phyloP scores from a whole-genome alignment of 257 asterid species.

The Penstemon barbatus region DNA sequence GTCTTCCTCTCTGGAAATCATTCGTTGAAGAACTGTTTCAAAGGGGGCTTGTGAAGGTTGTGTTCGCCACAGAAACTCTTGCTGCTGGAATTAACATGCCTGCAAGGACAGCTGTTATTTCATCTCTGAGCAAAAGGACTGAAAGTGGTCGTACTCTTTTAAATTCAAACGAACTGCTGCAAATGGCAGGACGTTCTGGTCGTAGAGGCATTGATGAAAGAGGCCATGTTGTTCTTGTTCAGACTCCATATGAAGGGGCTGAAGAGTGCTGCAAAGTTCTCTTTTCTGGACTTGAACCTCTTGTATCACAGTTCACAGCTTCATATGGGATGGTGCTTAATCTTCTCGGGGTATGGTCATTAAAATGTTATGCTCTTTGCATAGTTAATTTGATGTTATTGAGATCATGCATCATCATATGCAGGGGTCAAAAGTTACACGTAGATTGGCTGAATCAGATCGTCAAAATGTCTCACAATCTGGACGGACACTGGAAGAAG shows the following conservation, averaged over 20 bases:
- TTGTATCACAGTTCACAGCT: slow-evolving; percentile 95
- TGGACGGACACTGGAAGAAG: slow-evolving; percentile 93
- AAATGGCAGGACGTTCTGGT: slow-evolving; percentile 99
- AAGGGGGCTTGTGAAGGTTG: slow-evolving; percentile 91
- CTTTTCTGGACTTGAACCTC: slow-evolving; percentile 93
- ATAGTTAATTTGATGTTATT: slow-evolving; percentile 24
- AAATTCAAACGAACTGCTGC: slow-evolving; percentile 85
- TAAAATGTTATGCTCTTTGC: slow-evolving; percentile 21
- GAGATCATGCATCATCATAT: slow-evolving; percentile 29
- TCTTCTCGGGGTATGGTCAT: slow-evolving; percentile 79
- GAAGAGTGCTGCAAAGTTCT: slow-evolving; percentile 92
- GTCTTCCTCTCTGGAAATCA: slow-evolving; percentile 98
- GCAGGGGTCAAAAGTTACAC: slow-evolving; percentile 88
- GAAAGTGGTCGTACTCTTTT: slow-evolving; percentile 82
- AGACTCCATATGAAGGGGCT: slow-evolving; percentile 91
- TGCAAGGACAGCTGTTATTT: slow-evolving; percentile 94
- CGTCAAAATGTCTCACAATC: slow-evolving; percentile 52
- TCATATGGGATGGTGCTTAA: slow-evolving; percentile 99
- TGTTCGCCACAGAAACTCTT: slow-evolving; percentile 97
- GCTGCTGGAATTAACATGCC: slow-evolving; percentile 99
- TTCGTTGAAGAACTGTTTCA: slow-evolving; percentile 92
- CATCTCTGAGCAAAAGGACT: slow-evolving; percentile 88
- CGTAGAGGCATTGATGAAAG: slow-evolving; percentile 95
- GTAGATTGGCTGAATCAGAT: slow-evolving; percentile 55
- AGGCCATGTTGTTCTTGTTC: slow-evolving; percentile 91